These are phyloP conservation scores for Ganoderma multipileum DNA, from an alignment of 1,284 basidiomycete species.

Conservation along the genomic window DNA sequence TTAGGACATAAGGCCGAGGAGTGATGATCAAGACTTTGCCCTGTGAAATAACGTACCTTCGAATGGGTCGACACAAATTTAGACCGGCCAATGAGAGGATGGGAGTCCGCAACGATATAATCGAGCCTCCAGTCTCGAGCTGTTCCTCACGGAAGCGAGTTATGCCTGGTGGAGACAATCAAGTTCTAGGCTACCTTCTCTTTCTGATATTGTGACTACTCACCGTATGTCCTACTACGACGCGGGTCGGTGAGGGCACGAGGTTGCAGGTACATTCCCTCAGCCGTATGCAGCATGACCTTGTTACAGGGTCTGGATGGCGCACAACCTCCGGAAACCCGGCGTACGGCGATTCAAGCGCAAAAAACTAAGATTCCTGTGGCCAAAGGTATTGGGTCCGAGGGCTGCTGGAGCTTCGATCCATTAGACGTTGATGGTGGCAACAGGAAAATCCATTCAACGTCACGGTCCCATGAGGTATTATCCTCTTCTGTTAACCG, in stretches of 20 bases:
- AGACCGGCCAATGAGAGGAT: not conserved
- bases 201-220: not conserved
- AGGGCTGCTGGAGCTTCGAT: not conserved
- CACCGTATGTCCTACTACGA: not conserved
- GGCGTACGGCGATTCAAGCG: not conserved
- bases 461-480: too few relatives aligned
- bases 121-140: not conserved
- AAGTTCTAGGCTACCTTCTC: not conserved
- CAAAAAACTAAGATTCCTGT: not conserved
- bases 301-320: not conserved
- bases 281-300: not conserved
- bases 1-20: not conserved
- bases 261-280: not conserved
- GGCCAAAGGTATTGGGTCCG: not conserved
- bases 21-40: not conserved
- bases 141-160: not conserved
- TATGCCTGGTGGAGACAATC: not conserved
- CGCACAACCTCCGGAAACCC: not conserved
- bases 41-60: not conserved
- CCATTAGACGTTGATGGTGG: not conserved
- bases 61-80: not conserved
- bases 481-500: not conserved
- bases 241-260: not conserved
- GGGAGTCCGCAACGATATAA: not conserved
- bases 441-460: not conserved